A percentile compares a stretch with the other conserved stretches of the same genome.
phyloP scores from a whole-genome alignment of 1,284 basidiomycete genomes.

The Chiua sp. region DNA sequence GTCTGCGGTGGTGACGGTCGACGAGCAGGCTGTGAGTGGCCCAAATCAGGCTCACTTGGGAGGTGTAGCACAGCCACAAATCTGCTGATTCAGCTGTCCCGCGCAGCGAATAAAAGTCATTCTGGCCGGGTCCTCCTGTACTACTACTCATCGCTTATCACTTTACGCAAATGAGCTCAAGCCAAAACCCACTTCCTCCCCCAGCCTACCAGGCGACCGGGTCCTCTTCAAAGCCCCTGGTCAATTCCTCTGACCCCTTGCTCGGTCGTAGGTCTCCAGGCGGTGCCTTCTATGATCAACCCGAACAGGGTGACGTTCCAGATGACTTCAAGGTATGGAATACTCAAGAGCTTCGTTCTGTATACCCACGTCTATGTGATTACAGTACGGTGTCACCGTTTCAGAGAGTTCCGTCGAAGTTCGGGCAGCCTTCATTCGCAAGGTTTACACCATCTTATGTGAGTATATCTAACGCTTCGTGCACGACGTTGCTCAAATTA shows the following conservation, averaged over 20 bases:
- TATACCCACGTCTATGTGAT: constrained; percentile 14
- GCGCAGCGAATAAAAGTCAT: constrained; percentile 13
- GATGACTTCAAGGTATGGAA: constrained; percentile 81
- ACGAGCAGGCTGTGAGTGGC: constrained; percentile 1
- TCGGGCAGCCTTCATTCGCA: constrained; percentile 76
- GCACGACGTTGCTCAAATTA: constrained; percentile 6
- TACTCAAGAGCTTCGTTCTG: background rate
- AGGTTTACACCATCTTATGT: constrained; percentile 84
- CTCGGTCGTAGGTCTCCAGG: constrained; percentile 51
- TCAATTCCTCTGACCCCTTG: constrained; percentile 48
- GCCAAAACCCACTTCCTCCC: constrained; percentile 55
- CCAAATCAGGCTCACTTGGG: constrained; percentile 4
- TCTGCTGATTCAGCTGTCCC: constrained; percentile 32
- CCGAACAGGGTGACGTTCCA: constrained; percentile 70
- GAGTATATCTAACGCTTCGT: constrained; percentile 39
- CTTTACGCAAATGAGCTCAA: constrained; percentile 34
- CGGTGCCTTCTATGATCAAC: constrained; percentile 70
- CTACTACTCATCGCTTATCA: constrained; percentile 34
- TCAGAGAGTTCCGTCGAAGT: constrained; percentile 76
- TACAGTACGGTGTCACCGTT: constrained; percentile 78
- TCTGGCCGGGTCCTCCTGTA: constrained; percentile 1
- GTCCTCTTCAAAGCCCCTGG: constrained; percentile 40
- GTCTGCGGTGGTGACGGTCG: background rate
- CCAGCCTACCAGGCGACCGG: constrained; percentile 52
- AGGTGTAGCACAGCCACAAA: constrained; percentile 27